Evolutionary conservation across 2,329 filamentous ascomycete species (phyloP).

Genomic region (Fusarium albidum): DNA sequence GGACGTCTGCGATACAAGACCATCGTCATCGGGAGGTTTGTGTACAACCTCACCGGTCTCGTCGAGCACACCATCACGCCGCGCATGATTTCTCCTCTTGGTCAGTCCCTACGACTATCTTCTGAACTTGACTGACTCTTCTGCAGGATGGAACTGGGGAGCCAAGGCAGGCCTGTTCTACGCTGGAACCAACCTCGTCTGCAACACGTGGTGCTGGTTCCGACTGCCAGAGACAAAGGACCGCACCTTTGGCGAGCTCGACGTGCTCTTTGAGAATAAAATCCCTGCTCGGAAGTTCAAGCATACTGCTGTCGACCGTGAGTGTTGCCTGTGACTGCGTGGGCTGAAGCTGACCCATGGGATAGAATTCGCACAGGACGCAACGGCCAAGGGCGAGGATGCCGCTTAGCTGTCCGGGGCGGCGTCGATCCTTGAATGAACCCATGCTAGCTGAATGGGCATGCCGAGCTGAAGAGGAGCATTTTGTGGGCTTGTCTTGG

Average conservation of each 20-base stretch:
- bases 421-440: too few species aligned
- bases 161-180: conserved; percentile 50
- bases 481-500: too few species aligned
- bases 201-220: conserved; percentile 47
- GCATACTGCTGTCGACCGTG: conserved; percentile 39
- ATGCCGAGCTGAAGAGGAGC: too few species aligned
- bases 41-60: conserved; percentile 53
- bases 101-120: background rate
- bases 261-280: conserved; percentile 37
- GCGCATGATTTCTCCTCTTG: conserved; percentile 37
- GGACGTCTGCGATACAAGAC: conserved; percentile 55
- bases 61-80: conserved; percentile 50
- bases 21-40: conserved; percentile 52
- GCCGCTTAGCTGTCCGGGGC: too few species aligned
- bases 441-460: too few species aligned
- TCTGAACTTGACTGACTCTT: too few species aligned
- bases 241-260: conserved; percentile 41
- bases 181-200: conserved; percentile 44
- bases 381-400: too few species aligned
- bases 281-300: conserved; percentile 39
- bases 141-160: conserved; percentile 43
- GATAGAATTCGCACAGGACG: too few species aligned
- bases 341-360: too few species aligned
- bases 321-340: background rate
- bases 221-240: conserved; percentile 43